These are phyloP conservation scores for Geranium rotundifolium DNA, from an alignment of 345 rosid species.

Conservation along the genomic window DNA sequence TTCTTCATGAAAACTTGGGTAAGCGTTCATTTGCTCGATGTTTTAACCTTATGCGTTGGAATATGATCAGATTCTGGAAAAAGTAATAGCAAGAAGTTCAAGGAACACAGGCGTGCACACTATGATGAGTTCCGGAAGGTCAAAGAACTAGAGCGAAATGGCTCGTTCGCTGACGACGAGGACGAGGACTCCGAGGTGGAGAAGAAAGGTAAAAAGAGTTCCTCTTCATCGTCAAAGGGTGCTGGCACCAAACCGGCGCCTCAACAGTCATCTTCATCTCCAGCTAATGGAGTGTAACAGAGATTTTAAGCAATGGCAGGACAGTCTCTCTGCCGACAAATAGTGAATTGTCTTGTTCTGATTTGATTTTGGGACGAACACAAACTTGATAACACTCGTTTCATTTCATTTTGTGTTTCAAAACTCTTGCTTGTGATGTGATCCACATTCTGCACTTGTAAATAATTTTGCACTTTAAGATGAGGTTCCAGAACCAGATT, in stretches of 20 bases:
- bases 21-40: too few species aligned
- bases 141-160: slow-evolving; percentile 58
- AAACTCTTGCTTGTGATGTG: too few species aligned
- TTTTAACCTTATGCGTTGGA: neutral
- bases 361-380: too few species aligned
- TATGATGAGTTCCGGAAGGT: slow-evolving; percentile 81
- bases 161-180: slow-evolving; percentile 55
- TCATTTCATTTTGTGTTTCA: too few species aligned
- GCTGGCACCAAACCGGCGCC: slow-evolving; percentile 8
- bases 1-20: too few species aligned
- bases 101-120: slow-evolving; percentile 73
- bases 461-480: too few species aligned
- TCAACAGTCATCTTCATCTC: slow-evolving; percentile 14
- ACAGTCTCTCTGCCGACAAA: too few species aligned
- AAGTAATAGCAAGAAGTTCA: slow-evolving; percentile 40
- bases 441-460: too few species aligned
- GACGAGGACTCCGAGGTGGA: slow-evolving; percentile 33
- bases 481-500: too few species aligned
- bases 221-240: slow-evolving; percentile 30
- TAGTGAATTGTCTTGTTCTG: too few species aligned
- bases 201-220: slow-evolving; percentile 16
- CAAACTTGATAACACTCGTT: too few species aligned
- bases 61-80: slow-evolving; percentile 25
- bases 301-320: too few species aligned
- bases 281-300: slow-evolving; percentile 20